These are phyloP conservation scores for Colletotrichum sp. DNA, from an alignment of 2,329 filamentous ascomycete species.

Conservation along the genomic window DNA sequence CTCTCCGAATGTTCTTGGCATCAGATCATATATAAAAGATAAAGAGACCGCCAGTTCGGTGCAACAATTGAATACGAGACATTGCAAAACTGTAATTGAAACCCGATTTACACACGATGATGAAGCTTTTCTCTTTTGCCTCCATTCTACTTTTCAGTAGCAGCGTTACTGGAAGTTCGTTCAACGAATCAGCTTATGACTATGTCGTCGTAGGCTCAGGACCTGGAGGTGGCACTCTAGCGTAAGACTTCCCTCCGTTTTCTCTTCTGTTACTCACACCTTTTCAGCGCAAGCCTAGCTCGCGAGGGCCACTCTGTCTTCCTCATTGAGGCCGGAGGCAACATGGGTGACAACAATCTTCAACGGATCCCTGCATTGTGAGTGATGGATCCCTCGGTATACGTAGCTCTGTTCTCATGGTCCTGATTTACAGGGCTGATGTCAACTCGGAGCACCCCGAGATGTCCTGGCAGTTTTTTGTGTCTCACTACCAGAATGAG, in stretches of 20 bases:
- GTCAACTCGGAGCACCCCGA: background rate
- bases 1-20: background rate
- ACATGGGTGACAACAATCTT: slow-evolving; percentile 29
- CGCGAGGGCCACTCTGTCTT: slow-evolving; percentile 5
- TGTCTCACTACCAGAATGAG: slow-evolving; percentile 23
- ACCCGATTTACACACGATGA: too few relatives aligned
- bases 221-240: background rate
- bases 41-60: too few relatives aligned
- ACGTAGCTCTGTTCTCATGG: background rate
- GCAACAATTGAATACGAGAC: too few relatives aligned
- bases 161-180: background rate
- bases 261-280: background rate
- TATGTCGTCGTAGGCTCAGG: slow-evolving; percentile 3
- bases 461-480: slow-evolving; percentile 23
- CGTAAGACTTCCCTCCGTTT: background rate
- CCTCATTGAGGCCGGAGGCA: slow-evolving; percentile 23
- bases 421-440: background rate
- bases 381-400: background rate
- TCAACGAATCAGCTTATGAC: background rate
- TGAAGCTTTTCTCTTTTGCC: background rate
- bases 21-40: background rate
- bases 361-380: slow-evolving; percentile 28
- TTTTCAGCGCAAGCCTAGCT: background rate
- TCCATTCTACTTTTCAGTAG: background rate
- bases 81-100: too few relatives aligned